These are phyloP conservation scores for Eremochloa ophiuroides DNA, from an alignment of 176 grass and related monocot genomes.

Conservation along the genomic window DNA sequence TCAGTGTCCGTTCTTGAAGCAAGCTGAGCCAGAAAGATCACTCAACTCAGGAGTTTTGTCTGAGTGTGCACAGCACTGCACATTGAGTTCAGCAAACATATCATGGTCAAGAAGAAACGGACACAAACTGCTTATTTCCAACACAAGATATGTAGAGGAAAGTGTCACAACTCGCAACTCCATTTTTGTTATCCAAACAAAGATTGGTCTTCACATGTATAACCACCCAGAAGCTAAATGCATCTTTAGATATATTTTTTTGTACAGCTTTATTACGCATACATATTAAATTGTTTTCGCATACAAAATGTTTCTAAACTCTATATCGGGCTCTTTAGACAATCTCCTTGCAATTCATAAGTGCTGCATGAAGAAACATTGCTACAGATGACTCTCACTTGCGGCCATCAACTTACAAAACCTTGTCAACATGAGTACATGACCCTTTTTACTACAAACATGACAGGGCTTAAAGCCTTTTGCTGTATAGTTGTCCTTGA, in stretches of 20 bases:
- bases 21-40: background rate
- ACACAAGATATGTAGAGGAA: background rate
- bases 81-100: background rate
- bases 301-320: background rate
- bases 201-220: background rate
- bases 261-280: background rate
- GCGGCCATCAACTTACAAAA: conserved; percentile 25
- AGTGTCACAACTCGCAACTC: background rate
- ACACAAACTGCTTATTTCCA: background rate
- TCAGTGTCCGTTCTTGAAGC: background rate
- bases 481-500: background rate
- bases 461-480: background rate
- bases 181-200: background rate
- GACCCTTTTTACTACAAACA: conserved; percentile 3
- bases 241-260: background rate
- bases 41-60: background rate
- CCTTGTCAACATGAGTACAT: background rate
- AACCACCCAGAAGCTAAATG: background rate
- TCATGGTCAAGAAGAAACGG: background rate
- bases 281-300: background rate
- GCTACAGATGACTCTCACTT: background rate
- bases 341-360: background rate
- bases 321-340: background rate
- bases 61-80: background rate
- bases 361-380: background rate